Percentiles rank a stretch among this genome's conserved stretches.
These are phyloP conservation scores for Lenzites betulinus DNA, from an alignment of 768 basidiomycete genomes.

Conservation along the genomic window DNA sequence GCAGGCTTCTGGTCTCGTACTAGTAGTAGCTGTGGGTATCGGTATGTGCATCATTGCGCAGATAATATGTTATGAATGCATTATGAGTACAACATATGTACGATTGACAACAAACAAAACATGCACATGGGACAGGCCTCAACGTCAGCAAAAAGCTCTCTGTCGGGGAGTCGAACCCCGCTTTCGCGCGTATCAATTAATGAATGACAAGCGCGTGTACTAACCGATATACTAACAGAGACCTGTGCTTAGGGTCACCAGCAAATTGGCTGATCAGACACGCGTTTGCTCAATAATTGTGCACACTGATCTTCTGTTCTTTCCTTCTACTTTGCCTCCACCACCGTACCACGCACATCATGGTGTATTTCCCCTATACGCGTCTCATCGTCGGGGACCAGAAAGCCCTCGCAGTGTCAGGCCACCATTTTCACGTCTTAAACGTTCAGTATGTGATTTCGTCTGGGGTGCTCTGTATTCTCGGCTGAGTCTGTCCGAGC, in stretches of 20 bases:
- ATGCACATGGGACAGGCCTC: too few species aligned
- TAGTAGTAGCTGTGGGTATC: too few species aligned
- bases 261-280: too few species aligned
- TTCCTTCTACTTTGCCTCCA: too few species aligned
- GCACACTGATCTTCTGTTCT: too few species aligned
- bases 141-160: conserved; percentile 1
- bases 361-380: conserved; percentile 18
- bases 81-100: too few species aligned
- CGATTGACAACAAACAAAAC: too few species aligned
- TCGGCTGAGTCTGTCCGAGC: conserved; percentile 15
- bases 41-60: too few species aligned
- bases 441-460: conserved; percentile 48
- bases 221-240: conserved; percentile 20
- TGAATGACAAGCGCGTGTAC: conserved; percentile 15
- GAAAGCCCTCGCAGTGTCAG: conserved; percentile 36
- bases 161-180: conserved; percentile 39
- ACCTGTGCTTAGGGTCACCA: neutral
- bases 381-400: conserved; percentile 8
- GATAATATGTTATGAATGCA: too few species aligned
- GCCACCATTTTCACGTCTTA: conserved; percentile 64
- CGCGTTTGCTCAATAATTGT: too few species aligned
- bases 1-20: too few species aligned
- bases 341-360: neutral
- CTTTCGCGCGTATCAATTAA: conserved; percentile 33
- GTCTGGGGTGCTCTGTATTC: neutral